Conservation (phyloP, 2,329 filamentous ascomycete species). For the Teratosphaeria viscida region DNA sequence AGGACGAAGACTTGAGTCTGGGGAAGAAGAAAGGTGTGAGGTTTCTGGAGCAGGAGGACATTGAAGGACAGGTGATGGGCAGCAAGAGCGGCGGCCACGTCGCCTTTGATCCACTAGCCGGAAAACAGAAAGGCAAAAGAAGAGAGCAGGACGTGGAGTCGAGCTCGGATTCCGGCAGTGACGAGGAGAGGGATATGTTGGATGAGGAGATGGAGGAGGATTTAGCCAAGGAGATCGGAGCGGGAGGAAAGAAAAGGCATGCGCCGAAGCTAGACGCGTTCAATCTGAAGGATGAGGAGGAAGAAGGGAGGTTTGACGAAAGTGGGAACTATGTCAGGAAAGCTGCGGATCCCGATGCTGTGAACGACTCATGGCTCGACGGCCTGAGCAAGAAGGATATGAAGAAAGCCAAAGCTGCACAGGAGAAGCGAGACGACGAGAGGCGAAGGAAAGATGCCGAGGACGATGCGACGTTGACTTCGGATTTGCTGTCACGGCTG, state of each 20-base stretch:
- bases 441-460: conserved; percentile 58
- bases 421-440: conserved; percentile 74
- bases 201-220: conserved; percentile 49
- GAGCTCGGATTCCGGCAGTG: conserved; percentile 22
- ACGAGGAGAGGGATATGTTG: conserved; percentile 57
- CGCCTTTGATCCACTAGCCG: conserved; percentile 46
- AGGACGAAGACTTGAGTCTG: conserved; percentile 41
- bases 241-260: conserved; percentile 82
- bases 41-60: conserved; percentile 53
- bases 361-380: conserved; percentile 86
- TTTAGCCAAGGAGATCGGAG: conserved; percentile 79
- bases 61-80: conserved; percentile 65
- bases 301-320: conserved; percentile 87
- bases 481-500: conserved; percentile 62
- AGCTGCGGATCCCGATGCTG: conserved; percentile 75
- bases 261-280: conserved; percentile 93
- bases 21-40: conserved; percentile 50
- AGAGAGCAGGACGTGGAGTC: conserved; percentile 14
- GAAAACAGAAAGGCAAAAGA: conserved; percentile 42
- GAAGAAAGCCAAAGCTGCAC: conserved; percentile 73
- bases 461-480: conserved; percentile 64
- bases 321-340: conserved; percentile 85
- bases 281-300: conserved; percentile 81
- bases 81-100: conserved; percentile 66
- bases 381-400: conserved; percentile 92